Evolutionary conservation across 768 basidiomycete species (phyloP), one percentile per base, ranked within the genome.

Genomic region (Leucocoprinus leucothites): DNA sequence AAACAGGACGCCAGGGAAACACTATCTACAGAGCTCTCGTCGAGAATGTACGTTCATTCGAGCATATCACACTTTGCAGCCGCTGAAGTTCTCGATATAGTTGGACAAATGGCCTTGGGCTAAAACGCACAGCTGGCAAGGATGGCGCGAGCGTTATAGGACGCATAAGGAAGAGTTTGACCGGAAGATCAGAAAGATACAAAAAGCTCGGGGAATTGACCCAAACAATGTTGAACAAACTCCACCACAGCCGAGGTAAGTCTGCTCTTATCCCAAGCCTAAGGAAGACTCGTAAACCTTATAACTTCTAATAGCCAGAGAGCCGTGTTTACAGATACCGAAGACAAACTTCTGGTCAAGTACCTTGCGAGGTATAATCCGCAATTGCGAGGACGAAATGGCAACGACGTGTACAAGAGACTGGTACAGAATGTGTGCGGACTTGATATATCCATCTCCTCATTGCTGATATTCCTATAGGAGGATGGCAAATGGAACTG

Each of bases 131-230:
- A 3, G 82, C 2, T 81, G 75, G 81, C 72, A 73, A 22, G 82
- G 82, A 3, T 87, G 86, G 86, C 77, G 82, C 18, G 77, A 82
- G 35, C 74, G 77, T 13, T 87, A 87, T 60, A 70, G 62, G 58
- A 81, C 71, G 59, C 71, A 86, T 45, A 50, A 70, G 38, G 58
- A 21, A 0, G 34, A 60, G 0, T 84, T 82, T 51, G 75, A 86
- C 57, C 22, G 9, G 1, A 51, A 45, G n/a, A 84, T 86, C 34
- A 59, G 48, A 35, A 62, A 43, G 7, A 77, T 76, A 51, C 76
- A 75, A 51, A 35, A 14, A 14, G 13, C 3, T 8, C 14, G 25
- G 9, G 36, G 24, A 9, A 43, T 25, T 18, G 26, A 47, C 8
- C 2, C 25, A 1, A 38, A 19, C 9, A 38, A 38, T n/a, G 25